Evolutionary conservation across 306 rosid genomes (phyloP).

Genomic region (Quercus suber): DNA sequence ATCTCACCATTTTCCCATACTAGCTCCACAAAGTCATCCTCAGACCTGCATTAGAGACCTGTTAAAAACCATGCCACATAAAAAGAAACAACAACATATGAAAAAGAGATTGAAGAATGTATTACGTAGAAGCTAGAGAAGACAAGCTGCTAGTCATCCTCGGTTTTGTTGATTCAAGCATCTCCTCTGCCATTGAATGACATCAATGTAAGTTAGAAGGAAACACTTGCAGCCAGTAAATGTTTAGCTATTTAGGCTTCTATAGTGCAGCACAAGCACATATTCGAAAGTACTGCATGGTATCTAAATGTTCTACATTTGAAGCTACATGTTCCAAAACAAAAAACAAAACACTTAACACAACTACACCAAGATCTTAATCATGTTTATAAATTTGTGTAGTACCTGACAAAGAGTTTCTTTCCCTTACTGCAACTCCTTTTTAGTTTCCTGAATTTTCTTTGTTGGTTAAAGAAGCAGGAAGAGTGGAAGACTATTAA

Average conservation of each 20-base stretch:
- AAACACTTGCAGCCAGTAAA: too few relatives aligned
- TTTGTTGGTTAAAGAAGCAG: neutral
- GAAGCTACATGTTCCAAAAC: too few relatives aligned
- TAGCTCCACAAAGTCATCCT: slow-evolving; percentile 31
- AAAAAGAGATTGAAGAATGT: neutral
- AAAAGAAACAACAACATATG: neutral
- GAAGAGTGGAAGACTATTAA: neutral
- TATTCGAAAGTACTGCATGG: too few relatives aligned
- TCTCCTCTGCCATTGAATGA: neutral
- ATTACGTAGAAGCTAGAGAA: neutral
- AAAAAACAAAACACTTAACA: too few relatives aligned
- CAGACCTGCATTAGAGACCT: slow-evolving; percentile 27
- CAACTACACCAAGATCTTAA: too few relatives aligned
- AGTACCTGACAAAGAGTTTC: too few relatives aligned
- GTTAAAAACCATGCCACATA: neutral
- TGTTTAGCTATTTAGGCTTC: too few relatives aligned
- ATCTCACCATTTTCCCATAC: slow-evolving; percentile 39
- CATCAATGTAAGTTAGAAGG: too few relatives aligned
- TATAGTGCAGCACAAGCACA: too few relatives aligned
- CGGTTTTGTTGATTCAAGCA: neutral
- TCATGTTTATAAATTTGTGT: too few relatives aligned
- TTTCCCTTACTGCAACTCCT: too few relatives aligned
- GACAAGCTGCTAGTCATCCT: neutral
- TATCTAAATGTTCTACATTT: too few relatives aligned
- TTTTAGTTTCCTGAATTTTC: neutral